Percentiles rank a stretch among this genome's conserved stretches.
These are phyloP conservation scores for Bipolaris victoriae DNA, from an alignment of 2,329 filamentous ascomycete genomes.

Conservation along the genomic window DNA sequence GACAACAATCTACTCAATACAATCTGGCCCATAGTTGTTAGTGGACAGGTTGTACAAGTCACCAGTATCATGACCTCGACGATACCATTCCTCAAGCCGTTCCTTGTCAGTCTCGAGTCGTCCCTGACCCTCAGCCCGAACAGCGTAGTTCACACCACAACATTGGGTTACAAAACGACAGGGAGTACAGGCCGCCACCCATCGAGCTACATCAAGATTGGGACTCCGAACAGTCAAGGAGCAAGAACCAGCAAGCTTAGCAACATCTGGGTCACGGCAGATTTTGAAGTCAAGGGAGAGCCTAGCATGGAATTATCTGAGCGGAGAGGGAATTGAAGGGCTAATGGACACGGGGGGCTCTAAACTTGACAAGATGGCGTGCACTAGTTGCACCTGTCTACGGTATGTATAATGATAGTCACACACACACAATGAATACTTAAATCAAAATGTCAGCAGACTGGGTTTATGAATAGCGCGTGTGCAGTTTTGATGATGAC, in stretches of 20 bases:
- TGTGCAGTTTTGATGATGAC: too few relatives aligned
- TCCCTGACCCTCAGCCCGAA: background rate
- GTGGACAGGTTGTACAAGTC: constrained; percentile 11
- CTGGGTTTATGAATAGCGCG: too few relatives aligned
- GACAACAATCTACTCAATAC: constrained; percentile 3
- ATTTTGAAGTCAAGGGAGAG: background rate
- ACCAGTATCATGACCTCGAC: constrained; percentile 11
- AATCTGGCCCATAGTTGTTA: constrained; percentile 13
- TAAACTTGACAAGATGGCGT: too few relatives aligned
- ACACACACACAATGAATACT: too few relatives aligned
- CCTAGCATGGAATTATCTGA: background rate
- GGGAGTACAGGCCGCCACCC: background rate
- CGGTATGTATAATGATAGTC: too few relatives aligned
- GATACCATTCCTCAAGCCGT: constrained; percentile 14
- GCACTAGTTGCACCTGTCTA: too few relatives aligned
- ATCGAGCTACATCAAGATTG: background rate
- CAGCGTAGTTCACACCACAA: background rate
- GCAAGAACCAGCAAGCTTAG: background rate
- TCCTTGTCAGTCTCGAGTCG: constrained; percentile 17
- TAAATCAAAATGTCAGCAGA: too few relatives aligned
- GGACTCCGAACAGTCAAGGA: background rate
- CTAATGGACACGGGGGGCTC: too few relatives aligned
- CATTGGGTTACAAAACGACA: background rate
- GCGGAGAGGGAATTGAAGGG: background rate
- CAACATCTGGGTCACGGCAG: background rate